phyloP scores from a whole-genome alignment of 2,329 filamentous ascomycete species.

The Bertia moriformis region DNA sequence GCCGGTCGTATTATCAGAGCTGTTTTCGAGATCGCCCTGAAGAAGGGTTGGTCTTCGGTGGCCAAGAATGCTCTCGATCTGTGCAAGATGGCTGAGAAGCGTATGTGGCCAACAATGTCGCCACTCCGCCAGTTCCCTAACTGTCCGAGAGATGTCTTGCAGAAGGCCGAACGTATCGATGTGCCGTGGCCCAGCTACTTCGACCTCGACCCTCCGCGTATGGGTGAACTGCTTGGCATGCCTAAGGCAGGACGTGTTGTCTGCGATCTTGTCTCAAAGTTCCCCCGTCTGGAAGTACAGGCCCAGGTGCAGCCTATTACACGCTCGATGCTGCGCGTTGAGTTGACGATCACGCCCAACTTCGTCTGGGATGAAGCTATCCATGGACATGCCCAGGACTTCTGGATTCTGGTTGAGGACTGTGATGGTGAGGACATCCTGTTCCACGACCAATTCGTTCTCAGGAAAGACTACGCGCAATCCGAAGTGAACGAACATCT shows the following conservation, averaged over 20 bases:
- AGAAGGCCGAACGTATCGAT: conserved; percentile 87
- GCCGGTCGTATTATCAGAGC: conserved; percentile 89
- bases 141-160: conserved; percentile 72
- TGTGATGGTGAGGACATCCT: conserved; percentile 93
- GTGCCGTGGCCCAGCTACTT: conserved; percentile 91
- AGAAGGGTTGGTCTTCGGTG: conserved; percentile 89
- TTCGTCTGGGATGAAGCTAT: conserved; percentile 89
- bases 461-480: conserved; percentile 76
- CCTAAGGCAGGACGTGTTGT: conserved; percentile 77
- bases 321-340: conserved; percentile 77
- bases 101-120: conserved; percentile 99
- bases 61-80: conserved; percentile 84
- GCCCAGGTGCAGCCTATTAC: conserved; percentile 92
- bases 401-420: conserved; percentile 96
- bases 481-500: conserved; percentile 71
- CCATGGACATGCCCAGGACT: conserved; percentile 77
- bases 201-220: conserved; percentile 85
- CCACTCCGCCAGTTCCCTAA: conserved; percentile 78
- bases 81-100: conserved; percentile 98
- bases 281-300: conserved; percentile 81
- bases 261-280: conserved; percentile 76
- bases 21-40: conserved; percentile 92
- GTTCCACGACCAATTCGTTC: conserved; percentile 84
- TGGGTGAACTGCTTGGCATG: conserved; percentile 86
- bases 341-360: conserved; percentile 80